These are phyloP conservation scores for Backusella circina DNA, from an alignment of 192 early-diverging fungal genomes.

Conservation along the genomic window DNA sequence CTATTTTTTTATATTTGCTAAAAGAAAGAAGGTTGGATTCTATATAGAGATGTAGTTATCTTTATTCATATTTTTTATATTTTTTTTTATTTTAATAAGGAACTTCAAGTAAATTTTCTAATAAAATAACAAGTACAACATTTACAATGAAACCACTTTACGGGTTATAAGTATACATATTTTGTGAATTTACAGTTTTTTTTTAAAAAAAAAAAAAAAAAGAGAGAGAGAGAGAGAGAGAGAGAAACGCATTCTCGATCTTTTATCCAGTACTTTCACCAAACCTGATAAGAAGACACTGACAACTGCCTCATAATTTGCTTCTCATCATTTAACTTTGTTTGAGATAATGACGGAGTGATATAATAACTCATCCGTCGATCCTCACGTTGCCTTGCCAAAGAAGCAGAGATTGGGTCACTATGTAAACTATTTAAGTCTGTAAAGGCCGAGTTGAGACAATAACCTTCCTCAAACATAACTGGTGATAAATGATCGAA, in stretches of 20 bases:
- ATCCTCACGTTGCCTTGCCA: slow-evolving; percentile 14
- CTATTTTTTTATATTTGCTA: neutral
- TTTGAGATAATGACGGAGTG: neutral
- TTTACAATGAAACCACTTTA: slow-evolving; percentile 2
- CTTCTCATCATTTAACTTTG: slow-evolving; percentile 1
- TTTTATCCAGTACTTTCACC: neutral
- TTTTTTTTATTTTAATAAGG: neutral
- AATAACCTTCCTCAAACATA: slow-evolving; percentile 12
- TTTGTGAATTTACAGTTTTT: slow-evolving; percentile 2
- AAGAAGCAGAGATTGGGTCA: slow-evolving; percentile 11
- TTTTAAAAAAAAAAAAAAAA: neutral
- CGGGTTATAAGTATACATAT: neutral
- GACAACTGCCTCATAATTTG: slow-evolving; percentile 10
- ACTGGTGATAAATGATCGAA: neutral
- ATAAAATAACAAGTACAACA: neutral
- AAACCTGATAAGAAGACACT: slow-evolving; percentile 14
- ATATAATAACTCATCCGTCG: slow-evolving; percentile 9
- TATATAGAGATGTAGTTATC: neutral
- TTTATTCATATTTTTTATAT: neutral
- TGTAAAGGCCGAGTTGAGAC: neutral
- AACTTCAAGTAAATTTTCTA: neutral
- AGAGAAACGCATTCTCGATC: neutral
- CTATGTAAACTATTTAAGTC: neutral
- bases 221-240: too few relatives aligned
- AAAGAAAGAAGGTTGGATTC: neutral